These are phyloP conservation scores for Dactylonectria estremocensis DNA, from an alignment of 2,329 filamentous ascomycete genomes.

Conservation along the genomic window DNA sequence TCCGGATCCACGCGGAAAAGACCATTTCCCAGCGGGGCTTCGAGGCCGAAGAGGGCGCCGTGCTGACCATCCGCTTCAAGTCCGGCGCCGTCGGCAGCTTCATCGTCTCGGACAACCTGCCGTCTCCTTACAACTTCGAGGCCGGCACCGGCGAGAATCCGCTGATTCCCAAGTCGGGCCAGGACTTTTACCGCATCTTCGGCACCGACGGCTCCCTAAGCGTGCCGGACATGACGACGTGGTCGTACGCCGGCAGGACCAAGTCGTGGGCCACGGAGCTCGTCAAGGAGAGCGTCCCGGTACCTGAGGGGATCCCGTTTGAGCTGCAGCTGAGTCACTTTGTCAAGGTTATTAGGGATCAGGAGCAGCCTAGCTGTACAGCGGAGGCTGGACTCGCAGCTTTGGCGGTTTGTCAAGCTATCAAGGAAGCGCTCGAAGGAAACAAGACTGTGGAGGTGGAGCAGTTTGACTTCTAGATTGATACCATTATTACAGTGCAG, in stretches of 20 bases:
- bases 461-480: conserved; percentile 24
- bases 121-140: conserved; percentile 70
- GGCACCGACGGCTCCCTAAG: conserved; percentile 66
- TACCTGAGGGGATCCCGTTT: conserved; percentile 58
- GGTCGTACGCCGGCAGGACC: conserved; percentile 58
- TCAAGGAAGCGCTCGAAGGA: conserved; percentile 60
- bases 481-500: conserved; percentile 4
- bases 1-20: conserved; percentile 65
- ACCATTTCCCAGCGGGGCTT: conserved; percentile 60
- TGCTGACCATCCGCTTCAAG: conserved; percentile 66
- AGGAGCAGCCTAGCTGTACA: conserved; percentile 62
- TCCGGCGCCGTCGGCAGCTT: conserved; percentile 71
- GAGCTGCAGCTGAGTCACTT: conserved; percentile 68
- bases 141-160: conserved; percentile 73
- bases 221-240: conserved; percentile 67
- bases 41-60: conserved; percentile 70
- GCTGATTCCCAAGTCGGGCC: conserved; percentile 58
- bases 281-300: conserved; percentile 45
- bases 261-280: conserved; percentile 61
- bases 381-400: conserved; percentile 66
- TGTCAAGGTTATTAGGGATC: conserved; percentile 61
- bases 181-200: conserved; percentile 69
- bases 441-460: conserved; percentile 46
- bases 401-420: conserved; percentile 66
- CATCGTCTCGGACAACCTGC: conserved; percentile 66